phyloP scores from a whole-genome alignment of 192 early-diverging fungal species.

The Coemansia sp. region DNA sequence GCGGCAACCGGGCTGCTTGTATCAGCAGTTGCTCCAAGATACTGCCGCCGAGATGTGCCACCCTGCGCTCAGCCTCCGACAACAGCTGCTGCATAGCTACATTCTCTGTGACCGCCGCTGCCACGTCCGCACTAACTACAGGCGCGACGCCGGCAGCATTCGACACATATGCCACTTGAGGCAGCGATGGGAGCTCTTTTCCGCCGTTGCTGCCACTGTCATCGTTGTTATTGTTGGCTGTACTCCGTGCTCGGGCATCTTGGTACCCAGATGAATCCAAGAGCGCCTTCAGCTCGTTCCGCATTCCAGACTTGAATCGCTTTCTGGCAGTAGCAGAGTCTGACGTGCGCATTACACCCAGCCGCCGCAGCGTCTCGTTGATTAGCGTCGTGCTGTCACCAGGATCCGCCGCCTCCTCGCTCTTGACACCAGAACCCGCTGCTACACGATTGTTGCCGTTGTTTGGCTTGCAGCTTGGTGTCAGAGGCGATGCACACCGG shows the following conservation, averaged over 20 bases:
- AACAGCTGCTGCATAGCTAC: background rate
- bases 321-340: background rate
- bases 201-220: background rate
- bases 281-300: slow-evolving; percentile 12
- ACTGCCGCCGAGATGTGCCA: slow-evolving; percentile 15
- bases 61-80: slow-evolving; percentile 15
- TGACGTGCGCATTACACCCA: background rate
- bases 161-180: background rate
- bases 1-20: slow-evolving; percentile 29
- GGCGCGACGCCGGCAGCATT: background rate
- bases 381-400: slow-evolving; percentile 1
- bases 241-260: slow-evolving; percentile 1
- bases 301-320: slow-evolving; percentile 5
- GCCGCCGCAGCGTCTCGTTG: slow-evolving; percentile 14
- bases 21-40: slow-evolving; percentile 45
- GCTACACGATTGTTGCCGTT: background rate
- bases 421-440: background rate
- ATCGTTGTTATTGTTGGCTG: background rate
- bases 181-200: background rate
- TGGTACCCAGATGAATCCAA: slow-evolving; percentile 12
- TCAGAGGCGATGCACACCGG: slow-evolving; percentile 11
- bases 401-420: background rate
- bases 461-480: background rate
- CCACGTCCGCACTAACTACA: background rate
- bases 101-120: background rate